Base-by-base conservation (phyloP, 768 basidiomycete species). In the Lactarius quietus region DNA sequence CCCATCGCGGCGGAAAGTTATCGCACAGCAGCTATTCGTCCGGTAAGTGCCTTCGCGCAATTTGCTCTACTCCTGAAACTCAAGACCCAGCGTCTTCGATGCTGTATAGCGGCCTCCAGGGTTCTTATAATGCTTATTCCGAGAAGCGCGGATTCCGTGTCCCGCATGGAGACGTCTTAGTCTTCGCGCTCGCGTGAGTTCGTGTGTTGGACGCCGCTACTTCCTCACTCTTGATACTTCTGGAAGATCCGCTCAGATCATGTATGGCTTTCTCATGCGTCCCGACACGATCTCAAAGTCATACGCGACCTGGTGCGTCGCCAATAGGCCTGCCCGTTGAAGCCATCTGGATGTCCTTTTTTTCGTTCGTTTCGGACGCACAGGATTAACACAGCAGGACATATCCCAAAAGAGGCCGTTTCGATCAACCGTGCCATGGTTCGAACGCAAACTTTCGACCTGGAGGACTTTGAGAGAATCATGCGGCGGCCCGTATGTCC, bases 1-100 rank as follows among this genome's bases (percentile, higher is more conserved):
- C 73, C 80, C 78, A 68, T 81, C 81, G 4, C 75, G 90, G 36
- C 79, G 91, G 60, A 75, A 78, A 15, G 82, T 83, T 23, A 89
- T 95, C 67, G 89, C 89, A 0, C 93, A 95, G 72, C 94, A 95
- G 75, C 74, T 95, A 70, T 93, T 96, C 76, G 93, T 96, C 59
- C 85, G 93, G 92, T 88, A 64, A 55, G 86, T 78, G 14, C 48
- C 48, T 28, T 15, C 26, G 26, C 15, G 9, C 26, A 15, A 51
- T 26, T 26, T 28, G 26, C 15, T 26, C 26, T 51, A 17, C 12
- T 35, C 54, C 31, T 5, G 29, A 38, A 35, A 29, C 45, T 66
- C 29, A 57, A 48, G 15, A 43, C 10, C n/a, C n/a, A 23, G 43
- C 43, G n/a, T 45, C 10, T 35, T 26, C 9, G 31, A 57, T 26